Base-by-base conservation (phyloP, 2,329 filamentous ascomycete genomes). In the Pseudogymnoascus sp. region DNA sequence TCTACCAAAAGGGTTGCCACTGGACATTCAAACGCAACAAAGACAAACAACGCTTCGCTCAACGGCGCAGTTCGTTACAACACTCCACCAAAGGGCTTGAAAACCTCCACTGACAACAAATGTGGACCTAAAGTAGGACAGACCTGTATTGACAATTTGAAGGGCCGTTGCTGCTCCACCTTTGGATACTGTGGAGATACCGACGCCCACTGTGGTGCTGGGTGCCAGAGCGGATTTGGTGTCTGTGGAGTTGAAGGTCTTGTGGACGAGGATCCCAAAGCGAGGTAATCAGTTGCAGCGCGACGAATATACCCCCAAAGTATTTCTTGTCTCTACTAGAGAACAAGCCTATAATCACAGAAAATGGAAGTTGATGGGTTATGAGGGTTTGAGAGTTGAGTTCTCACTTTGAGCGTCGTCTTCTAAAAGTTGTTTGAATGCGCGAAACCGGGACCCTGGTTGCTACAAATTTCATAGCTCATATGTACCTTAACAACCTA, bases 111-210 rank as follows among this genome's bases (percentile, higher is more conserved):
- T 34, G 28, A 56, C 11, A 34, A n/a, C n/a, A 56, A 34, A 34
- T 56, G 49, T 5, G 49, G 49, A 34, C n/a, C 16, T 7, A 56
- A 34, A 56, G 28, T 56, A 18, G n/a, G 9, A 9, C n/a, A 56
- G 49, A 21, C 49, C 16, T 56, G 49, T 16, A 56, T 34, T 18
- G 3, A 3, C 1, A 12, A 56, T 56, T 2, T 9, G 31, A 16
- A 14, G 8, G 28, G 49, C n/a, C n/a, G 28, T 16, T 80, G 79
- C 72, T 81, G 79, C 71, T 79, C 76, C 14, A 70, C 68, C 63
- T 69, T 71, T 65, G 70, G 76, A 59, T 73, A 71, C 68, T 81
- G 79, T 63, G 75, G 76, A 5, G 70, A 68, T 43, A 73, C 72
- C 65, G 70, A 68, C 36, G 68, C 71, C 31, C 73, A 76, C 64